Base-by-base conservation (phyloP, 192 early-diverging fungal species). In the Coemansia brasiliensis region DNA sequence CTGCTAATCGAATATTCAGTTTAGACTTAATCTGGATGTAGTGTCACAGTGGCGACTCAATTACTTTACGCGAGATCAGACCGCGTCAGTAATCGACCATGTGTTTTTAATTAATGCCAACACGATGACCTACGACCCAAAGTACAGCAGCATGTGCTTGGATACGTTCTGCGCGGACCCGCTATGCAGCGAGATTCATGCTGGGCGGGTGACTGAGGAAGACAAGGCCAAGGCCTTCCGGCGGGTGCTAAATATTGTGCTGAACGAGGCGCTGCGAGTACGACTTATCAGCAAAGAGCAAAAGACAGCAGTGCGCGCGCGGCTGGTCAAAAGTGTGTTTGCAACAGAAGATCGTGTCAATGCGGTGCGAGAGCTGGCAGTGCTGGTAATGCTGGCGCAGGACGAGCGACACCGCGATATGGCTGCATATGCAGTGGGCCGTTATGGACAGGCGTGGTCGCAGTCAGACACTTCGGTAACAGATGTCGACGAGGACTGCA, bases 21-120 rank as follows among this genome's bases (percentile, higher is more conserved):
- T 50, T 38, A 43, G 56, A 55, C 69, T 81, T 10, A 72, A 76
- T 35, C 51, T 81, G 61, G 73, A 75, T 39, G 79, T 69, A 3
- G 73, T 81, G n/a, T 66, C 79, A 16, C 79, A 81, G 56, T 81
- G 79, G 79, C 61, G 73, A 27, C 63, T 81, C 17, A 65, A 69
- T 52, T 74, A 72, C 60, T 73, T 81, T 67, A 63, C 64, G 11
- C 70, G 72, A 24, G 71, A 74, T 38, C 63, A 73, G 60, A 53
- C 72, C 32, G 67, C 69, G 21, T 72, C 80, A 25, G 75, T 82
- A 48, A 67, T 74, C 43, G 71, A 78, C 64, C 65, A 71, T 46
- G 50, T 71, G 21, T 78, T 78, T 48, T 59, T 81, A 32, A 76
- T 69, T 39, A 81, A 81, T 54, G 69, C 66, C 18, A 74, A 75